phyloP scores from a whole-genome alignment of 257 asterid genomes.

The Craterostigma plantagineum region DNA sequence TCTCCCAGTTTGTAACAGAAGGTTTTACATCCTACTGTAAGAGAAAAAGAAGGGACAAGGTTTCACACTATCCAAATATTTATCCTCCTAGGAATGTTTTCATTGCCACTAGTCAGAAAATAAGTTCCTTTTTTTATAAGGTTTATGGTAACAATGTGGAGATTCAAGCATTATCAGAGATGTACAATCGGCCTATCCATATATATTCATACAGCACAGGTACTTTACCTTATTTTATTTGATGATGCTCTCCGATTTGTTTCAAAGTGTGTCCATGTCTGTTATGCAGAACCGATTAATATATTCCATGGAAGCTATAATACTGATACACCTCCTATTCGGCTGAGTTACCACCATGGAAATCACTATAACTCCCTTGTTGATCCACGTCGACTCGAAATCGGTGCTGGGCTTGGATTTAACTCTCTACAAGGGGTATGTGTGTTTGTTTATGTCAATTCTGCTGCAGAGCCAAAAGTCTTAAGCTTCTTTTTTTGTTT shows the following conservation, averaged over 20 bases:
- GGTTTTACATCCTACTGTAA: slow-evolving; percentile 95
- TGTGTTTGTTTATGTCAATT: slow-evolving; percentile 4
- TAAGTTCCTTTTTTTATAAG: slow-evolving; percentile 18
- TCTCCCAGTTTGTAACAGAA: slow-evolving; percentile 90
- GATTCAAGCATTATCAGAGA: slow-evolving; percentile 89
- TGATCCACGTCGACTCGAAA: slow-evolving; percentile 68
- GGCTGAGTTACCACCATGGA: slow-evolving; percentile 88
- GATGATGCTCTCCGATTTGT: slow-evolving; percentile 8
- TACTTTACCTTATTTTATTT: slow-evolving; percentile 11
- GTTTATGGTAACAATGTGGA: slow-evolving; percentile 90
- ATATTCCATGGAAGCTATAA: slow-evolving; percentile 83
- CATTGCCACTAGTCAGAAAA: not conserved
- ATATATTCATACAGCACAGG: slow-evolving; percentile 94
- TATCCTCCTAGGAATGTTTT: not conserved
- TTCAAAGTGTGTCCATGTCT: slow-evolving; percentile 4
- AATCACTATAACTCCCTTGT: slow-evolving; percentile 95
- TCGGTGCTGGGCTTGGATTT: slow-evolving; percentile 95
- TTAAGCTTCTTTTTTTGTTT: not conserved
- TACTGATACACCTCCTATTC: slow-evolving; percentile 79
- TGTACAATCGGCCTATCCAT: slow-evolving; percentile 96
- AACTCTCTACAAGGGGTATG: slow-evolving; percentile 86
- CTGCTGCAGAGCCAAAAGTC: not conserved
- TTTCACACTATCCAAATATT: slow-evolving; percentile 7
- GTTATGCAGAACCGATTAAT: slow-evolving; percentile 71
- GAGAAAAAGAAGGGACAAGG: slow-evolving; percentile 97